Conservation (phyloP, 176 grass and related monocot genomes). For the Oryza longistaminata region DNA sequence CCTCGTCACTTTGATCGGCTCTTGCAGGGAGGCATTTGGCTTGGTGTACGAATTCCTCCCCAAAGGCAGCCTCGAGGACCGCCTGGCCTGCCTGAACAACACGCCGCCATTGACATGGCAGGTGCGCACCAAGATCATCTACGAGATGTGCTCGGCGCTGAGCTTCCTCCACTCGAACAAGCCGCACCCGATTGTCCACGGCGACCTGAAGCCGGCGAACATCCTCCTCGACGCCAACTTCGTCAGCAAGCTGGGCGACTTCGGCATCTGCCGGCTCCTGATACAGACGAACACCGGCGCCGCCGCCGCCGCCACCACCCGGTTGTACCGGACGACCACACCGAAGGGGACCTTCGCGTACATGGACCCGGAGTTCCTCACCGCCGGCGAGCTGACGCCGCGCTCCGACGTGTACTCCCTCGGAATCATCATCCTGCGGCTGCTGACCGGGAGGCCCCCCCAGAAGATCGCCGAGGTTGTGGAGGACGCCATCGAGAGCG, state of each 20-base stretch:
- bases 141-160: conserved; percentile 50
- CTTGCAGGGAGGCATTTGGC: conserved; percentile 47
- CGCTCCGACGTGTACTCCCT: conserved; percentile 55
- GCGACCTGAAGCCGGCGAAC: conserved; percentile 59
- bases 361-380: conserved; percentile 52
- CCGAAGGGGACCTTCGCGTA: conserved; percentile 47
- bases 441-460: conserved; percentile 46
- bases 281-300: conserved; percentile 15
- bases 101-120: conserved; percentile 55
- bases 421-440: conserved; percentile 51
- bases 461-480: conserved; percentile 36
- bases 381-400: conserved; percentile 43
- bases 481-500: conserved; percentile 42
- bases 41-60: conserved; percentile 61
- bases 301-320: conserved; percentile 9
- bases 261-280: conserved; percentile 52
- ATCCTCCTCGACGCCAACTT: conserved; percentile 59
- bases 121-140: conserved; percentile 53
- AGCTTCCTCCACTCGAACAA: conserved; percentile 59
- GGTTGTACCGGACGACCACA: conserved; percentile 14
- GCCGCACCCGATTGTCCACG: conserved; percentile 51
- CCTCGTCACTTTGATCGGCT: conserved; percentile 55
- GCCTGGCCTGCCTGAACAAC: conserved; percentile 32
- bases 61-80: conserved; percentile 60
- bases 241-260: conserved; percentile 57